phyloP scores from a whole-genome alignment of 2,329 filamentous ascomycete genomes.

The Phaeosphaeriaceae sp. region DNA sequence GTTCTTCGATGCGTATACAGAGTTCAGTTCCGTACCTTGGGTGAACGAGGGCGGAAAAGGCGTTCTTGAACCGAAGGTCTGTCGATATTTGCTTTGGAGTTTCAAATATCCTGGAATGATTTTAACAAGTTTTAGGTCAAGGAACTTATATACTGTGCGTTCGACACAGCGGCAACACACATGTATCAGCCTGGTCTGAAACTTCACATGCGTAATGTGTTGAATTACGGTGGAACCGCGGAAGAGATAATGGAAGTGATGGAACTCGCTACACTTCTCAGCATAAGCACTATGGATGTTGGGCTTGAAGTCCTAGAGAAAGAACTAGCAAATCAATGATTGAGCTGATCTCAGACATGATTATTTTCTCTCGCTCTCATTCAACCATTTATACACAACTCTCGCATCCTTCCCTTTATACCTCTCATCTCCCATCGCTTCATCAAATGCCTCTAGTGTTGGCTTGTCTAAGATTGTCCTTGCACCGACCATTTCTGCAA shows the following conservation, averaged over 20 bases:
- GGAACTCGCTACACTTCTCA: conserved; percentile 51
- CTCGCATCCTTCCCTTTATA: conserved; percentile 42
- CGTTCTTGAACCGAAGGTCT: conserved; percentile 53
- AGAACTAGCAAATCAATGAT: conserved; percentile 17
- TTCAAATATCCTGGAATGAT: neutral
- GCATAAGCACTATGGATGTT: conserved; percentile 39
- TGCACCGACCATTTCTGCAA: conserved; percentile 45
- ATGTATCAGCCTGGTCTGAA: conserved; percentile 56
- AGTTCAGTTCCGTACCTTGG: conserved; percentile 56
- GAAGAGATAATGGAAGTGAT: conserved; percentile 58
- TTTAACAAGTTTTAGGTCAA: conserved; percentile 38
- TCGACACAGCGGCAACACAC: conserved; percentile 57
- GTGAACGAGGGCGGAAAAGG: conserved; percentile 38
- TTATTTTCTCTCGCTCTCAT: conserved; percentile 36
- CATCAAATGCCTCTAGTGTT: conserved; percentile 37
- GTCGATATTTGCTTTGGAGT: neutral
- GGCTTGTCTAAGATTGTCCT: conserved; percentile 40
- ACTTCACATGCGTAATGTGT: conserved; percentile 57
- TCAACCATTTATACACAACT: conserved; percentile 43
- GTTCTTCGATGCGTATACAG: conserved; percentile 57
- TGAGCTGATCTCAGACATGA: neutral
- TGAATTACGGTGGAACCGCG: conserved; percentile 54
- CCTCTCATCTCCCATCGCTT: conserved; percentile 35
- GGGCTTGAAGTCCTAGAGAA: conserved; percentile 32
- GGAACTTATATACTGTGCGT: conserved; percentile 58